Percentiles rank a stretch among this genome's conserved stretches.
Evolutionary conservation across 2,329 filamentous ascomycete species (phyloP).

Genomic region (Aspergillus oerlinghausenensis): DNA sequence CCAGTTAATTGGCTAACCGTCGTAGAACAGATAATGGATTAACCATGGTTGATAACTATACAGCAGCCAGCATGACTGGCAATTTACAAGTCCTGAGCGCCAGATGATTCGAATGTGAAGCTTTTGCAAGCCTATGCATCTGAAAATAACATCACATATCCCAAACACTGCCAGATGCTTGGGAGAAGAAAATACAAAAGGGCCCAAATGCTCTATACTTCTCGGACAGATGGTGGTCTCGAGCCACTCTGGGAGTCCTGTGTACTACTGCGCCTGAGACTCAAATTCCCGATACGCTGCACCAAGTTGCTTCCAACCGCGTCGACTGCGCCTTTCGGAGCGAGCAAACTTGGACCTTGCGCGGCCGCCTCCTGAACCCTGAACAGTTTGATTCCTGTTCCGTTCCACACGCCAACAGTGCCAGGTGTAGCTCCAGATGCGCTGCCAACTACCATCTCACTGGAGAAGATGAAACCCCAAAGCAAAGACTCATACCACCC

Average conservation of each 20-base stretch:
- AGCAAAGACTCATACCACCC: conserved; percentile 95
- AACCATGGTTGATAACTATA: background rate
- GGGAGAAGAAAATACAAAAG: background rate
- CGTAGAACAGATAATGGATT: background rate
- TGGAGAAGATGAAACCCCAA: conserved; percentile 88
- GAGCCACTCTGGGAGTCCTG: conserved; percentile 30
- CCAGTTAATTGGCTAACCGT: background rate
- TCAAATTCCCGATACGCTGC: conserved; percentile 76
- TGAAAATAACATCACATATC: background rate
- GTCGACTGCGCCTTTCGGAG: conserved; percentile 85
- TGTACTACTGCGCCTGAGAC: conserved; percentile 47
- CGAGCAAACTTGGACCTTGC: conserved; percentile 73
- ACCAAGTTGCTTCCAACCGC: conserved; percentile 89
- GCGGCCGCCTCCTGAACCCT: conserved; percentile 80
- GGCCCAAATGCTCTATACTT: conserved; percentile 26
- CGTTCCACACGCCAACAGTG: conserved; percentile 90
- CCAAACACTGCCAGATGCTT: background rate
- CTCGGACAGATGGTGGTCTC: conserved; percentile 29
- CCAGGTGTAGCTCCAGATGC: conserved; percentile 59
- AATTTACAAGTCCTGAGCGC: background rate
- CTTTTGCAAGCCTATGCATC: conserved; percentile 7
- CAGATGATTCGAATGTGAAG: conserved; percentile 7
- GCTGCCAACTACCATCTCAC: conserved; percentile 67
- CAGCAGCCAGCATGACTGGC: background rate
- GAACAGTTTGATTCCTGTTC: conserved; percentile 82